Percentiles rank a stretch among this genome's conserved stretches.
Conservation (phyloP, 768 basidiomycete genomes). For the Crucibulum laeve region DNA sequence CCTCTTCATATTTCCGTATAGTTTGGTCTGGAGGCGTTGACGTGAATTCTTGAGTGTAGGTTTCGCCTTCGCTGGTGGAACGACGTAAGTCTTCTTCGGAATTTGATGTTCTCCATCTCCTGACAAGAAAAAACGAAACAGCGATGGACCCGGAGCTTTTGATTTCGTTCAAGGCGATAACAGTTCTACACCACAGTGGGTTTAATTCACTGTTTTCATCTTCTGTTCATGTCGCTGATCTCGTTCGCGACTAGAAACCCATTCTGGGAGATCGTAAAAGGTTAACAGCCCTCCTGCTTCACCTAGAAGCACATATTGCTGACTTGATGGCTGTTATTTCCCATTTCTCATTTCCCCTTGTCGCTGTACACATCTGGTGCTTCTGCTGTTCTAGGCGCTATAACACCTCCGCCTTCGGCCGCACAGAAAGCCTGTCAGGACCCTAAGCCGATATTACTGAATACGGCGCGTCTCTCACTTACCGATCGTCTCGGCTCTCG, state of each 20-base stretch:
- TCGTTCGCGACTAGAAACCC: constrained; percentile 47
- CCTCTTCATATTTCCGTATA: not conserved
- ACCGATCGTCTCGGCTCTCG: constrained; percentile 6
- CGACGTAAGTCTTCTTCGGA: constrained; percentile 46
- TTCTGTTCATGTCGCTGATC: constrained; percentile 1
- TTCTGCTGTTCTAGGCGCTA: constrained; percentile 32
- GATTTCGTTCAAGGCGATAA: constrained; percentile 78
- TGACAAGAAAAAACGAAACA: constrained; percentile 14
- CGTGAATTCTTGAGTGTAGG: constrained; percentile 33
- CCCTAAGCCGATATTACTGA: constrained; percentile 77
- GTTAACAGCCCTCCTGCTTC: constrained; percentile 21
- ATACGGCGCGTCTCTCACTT: constrained; percentile 46
- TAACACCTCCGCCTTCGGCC: constrained; percentile 61
- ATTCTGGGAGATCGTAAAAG: constrained; percentile 79
- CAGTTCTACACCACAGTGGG: constrained; percentile 52
- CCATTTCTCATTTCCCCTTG: not conserved
- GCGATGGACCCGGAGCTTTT: constrained; percentile 78
- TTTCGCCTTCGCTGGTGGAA: constrained; percentile 75
- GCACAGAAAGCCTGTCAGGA: constrained; percentile 66
- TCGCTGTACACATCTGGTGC: not conserved
- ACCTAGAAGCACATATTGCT: not conserved
- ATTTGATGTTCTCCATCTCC: not conserved
- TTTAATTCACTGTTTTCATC: constrained; percentile 6
- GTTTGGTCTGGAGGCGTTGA: not conserved
- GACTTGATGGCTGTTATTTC: constrained; percentile 7